Base-by-base conservation (phyloP, 2,329 filamentous ascomycete species). In the Colletotrichum melonis region DNA sequence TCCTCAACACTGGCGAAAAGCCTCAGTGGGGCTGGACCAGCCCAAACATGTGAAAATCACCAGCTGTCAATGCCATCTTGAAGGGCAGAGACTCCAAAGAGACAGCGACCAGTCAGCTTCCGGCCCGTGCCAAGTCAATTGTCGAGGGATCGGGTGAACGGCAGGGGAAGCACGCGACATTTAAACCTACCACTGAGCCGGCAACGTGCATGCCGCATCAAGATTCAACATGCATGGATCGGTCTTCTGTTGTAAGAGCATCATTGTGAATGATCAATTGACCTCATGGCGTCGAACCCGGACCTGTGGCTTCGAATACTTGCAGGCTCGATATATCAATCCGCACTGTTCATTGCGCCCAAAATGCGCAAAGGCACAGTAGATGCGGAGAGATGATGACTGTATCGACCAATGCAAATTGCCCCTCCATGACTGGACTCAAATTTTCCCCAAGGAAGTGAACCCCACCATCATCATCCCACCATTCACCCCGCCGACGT, bases 401-500 rank as follows among this genome's bases (percentile, higher is more conserved):
- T 55, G 69, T 73, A 63, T 58, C 26, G 9, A 5, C 73, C 35
- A 66, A 49, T 42, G 26, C 26, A 26, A 66, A 42, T 71, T 71
- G 71, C 71, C 71, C 71, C 67, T 73, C 70, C 42, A 54, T 62
- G 60, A 28, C 26, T 66, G 49, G 35, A 70, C 62, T 66, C 24
- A 73, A 73, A 66, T 38, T 69, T 73, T 73, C 70, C 42, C 42
- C 42, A 60, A 52, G 35, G 24, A 22, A 32, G 56, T 62, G 67
- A 73, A 73, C 73, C 73, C 73, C 73, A 74, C 73, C 64, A 73
- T n/a, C 19, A 66, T 58, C 57, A 74, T 72, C 59, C 63, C 65
- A 49, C 62, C 46, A 28, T 62, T 52, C 67, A 73, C 71, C 62
- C 71, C 71, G 67, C 71, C 67, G 71, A 73, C 70, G 70, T 73